phyloP scores from a whole-genome alignment of 1,284 basidiomycete genomes.

The Pholiota adiposa region DNA sequence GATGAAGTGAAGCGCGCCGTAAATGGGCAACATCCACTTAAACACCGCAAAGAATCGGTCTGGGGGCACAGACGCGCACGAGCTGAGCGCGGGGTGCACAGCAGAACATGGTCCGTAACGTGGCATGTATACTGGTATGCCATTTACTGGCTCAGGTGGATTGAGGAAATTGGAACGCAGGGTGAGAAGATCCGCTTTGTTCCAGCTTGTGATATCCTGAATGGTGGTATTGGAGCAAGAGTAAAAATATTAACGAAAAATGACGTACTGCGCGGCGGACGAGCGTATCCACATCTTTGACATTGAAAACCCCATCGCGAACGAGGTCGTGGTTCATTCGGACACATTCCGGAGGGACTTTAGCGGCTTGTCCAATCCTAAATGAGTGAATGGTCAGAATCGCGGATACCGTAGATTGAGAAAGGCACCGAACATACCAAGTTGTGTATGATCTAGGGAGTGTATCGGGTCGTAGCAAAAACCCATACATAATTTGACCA shows the following conservation, averaged over 20 bases:
- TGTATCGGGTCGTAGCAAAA: conserved; percentile 82
- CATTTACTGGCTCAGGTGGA: conserved; percentile 22
- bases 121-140: conserved; percentile 49
- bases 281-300: conserved; percentile 59
- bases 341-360: conserved; percentile 65
- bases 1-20: conserved; percentile 90
- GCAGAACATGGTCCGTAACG: conserved; percentile 63
- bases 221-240: not conserved
- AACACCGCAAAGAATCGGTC: conserved; percentile 84
- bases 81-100: conserved; percentile 83
- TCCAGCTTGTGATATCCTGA: conserved; percentile 39
- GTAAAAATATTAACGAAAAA: not conserved
- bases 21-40: conserved; percentile 85
- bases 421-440: conserved; percentile 59
- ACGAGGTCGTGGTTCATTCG: conserved; percentile 67
- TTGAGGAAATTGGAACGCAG: conserved; percentile 32
- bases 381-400: not conserved
- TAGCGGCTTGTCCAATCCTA: conserved; percentile 62
- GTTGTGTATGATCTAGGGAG: conserved; percentile 76
- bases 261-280: conserved; percentile 51
- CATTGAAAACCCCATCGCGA: conserved; percentile 58
- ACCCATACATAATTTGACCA: conserved; percentile 89
- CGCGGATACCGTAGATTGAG: not conserved
- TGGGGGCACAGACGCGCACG: conserved; percentile 69
- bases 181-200: conserved; percentile 29